Evolutionary conservation across 176 grass and related monocot genomes (phyloP).

Genomic region (barley (Hordeum vulgare)): MorexV3_pseudomolecules_assembly NC_058521.1:520173836-520174335

Average conservation of each 20-base stretch:
- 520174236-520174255: too few species aligned
- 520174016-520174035: background rate
- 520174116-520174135: background rate
- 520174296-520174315: too few species aligned
- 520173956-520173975: background rate
- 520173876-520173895: background rate
- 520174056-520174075: background rate
- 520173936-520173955: background rate
- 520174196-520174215: background rate
- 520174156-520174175: background rate
- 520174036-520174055: background rate
- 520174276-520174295: too few species aligned
- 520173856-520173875: slow-evolving; percentile 5
- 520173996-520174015: background rate
- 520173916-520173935: background rate
- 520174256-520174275: too few species aligned
- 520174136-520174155: background rate
- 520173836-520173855: slow-evolving; percentile 1
- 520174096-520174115: background rate
- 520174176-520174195: background rate
- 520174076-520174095: background rate
- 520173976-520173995: slow-evolving; percentile 7
- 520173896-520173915: slow-evolving; percentile 6
- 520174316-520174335: too few species aligned
- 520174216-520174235: too few species aligned